These are phyloP conservation scores for Wickerhamiella allomyrinae DNA, from an alignment of 805 yeast species.

Conservation along the genomic window DNA sequence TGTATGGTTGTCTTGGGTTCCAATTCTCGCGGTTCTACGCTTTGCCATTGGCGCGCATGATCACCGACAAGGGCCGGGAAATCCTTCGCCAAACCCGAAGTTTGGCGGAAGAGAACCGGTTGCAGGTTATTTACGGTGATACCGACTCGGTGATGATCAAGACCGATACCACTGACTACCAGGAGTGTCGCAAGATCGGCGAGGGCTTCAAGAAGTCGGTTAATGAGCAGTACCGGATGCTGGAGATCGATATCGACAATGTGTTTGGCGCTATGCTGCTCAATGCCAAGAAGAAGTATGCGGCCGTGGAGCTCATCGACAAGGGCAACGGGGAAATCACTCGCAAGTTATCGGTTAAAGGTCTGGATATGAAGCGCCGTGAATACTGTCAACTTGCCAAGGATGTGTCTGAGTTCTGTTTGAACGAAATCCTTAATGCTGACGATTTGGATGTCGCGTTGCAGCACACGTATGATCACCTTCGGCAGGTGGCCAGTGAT, in stretches of 20 bases:
- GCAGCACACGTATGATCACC: constrained; percentile 44
- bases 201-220: constrained; percentile 71
- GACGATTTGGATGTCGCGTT: constrained; percentile 60
- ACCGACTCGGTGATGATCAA: constrained; percentile 98
- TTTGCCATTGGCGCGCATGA: constrained; percentile 87
- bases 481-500: not conserved
- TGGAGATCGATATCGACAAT: constrained; percentile 92
- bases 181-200: constrained; percentile 72
- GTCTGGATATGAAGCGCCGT: constrained; percentile 93
- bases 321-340: constrained; percentile 32
- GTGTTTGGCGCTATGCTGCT: constrained; percentile 71
- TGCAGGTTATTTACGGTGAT: constrained; percentile 91
- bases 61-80: constrained; percentile 90
- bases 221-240: constrained; percentile 70
- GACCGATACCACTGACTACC: constrained; percentile 55
- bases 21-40: constrained; percentile 88
- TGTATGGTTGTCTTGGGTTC: constrained; percentile 97
- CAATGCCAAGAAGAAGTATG: constrained; percentile 95
- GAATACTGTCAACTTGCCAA: constrained; percentile 90
- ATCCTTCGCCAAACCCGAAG: constrained; percentile 85
- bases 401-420: constrained; percentile 42
- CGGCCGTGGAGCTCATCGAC: constrained; percentile 49
- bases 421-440: constrained; percentile 45
- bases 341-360: constrained; percentile 80
- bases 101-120: constrained; percentile 69